Conservation (phyloP, 192 early-diverging fungal genomes). For the Allomyces arbusculus region DNA sequence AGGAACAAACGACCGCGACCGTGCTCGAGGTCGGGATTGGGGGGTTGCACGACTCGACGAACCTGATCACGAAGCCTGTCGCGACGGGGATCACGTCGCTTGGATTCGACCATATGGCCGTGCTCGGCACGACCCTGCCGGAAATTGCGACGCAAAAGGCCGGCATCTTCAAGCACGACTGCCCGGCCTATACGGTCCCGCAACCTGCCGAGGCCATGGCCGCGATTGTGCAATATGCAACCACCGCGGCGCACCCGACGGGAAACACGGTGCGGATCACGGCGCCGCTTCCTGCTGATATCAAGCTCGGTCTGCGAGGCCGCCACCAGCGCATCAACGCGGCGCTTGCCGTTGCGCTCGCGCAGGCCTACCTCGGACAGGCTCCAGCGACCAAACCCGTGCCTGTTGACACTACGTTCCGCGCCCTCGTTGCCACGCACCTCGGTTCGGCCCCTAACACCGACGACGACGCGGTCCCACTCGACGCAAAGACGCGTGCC, state of each 20-base stretch:
- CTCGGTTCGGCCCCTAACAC: background rate
- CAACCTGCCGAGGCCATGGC: slow-evolving; percentile 47
- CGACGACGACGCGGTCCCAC: no score
- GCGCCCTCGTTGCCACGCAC: background rate
- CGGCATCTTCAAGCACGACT: slow-evolving; percentile 58
- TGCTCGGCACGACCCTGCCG: slow-evolving; percentile 49
- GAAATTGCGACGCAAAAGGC: slow-evolving; percentile 70
- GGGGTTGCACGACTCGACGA: slow-evolving; percentile 69
- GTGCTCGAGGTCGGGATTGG: slow-evolving; percentile 69
- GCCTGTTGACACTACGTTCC: slow-evolving; percentile 8
- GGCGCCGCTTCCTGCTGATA: slow-evolving; percentile 4
- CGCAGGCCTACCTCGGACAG: slow-evolving; percentile 41
- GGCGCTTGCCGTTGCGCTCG: slow-evolving; percentile 49
- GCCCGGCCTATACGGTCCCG: slow-evolving; percentile 45
- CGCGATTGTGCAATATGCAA: slow-evolving; percentile 45
- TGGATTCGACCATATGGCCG: slow-evolving; percentile 51
- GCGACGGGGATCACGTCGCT: slow-evolving; percentile 62
- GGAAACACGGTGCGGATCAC: slow-evolving; percentile 4
- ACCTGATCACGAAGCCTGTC: slow-evolving; percentile 45
- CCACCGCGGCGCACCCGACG: slow-evolving; percentile 2
- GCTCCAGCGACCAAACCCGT: slow-evolving; percentile 5
- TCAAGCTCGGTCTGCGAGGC: slow-evolving; percentile 49
- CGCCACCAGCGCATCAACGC: slow-evolving; percentile 73
- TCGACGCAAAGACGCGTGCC: no score
- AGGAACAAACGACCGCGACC: slow-evolving; percentile 3